Conservation (phyloP, 352 stramenopile genomes). For the Globisporangium carolinianum region DNA sequence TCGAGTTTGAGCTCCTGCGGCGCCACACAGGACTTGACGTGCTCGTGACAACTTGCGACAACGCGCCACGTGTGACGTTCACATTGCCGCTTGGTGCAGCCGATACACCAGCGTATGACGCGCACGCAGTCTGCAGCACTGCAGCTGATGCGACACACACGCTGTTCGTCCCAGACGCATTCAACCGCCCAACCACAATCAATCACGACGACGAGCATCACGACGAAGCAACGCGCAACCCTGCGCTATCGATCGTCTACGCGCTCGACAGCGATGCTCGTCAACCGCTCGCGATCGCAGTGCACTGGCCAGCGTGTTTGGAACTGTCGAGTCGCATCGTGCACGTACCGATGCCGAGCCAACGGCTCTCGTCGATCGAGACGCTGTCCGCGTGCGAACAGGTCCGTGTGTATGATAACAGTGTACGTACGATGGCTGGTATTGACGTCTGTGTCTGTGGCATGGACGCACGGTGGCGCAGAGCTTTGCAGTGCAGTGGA, state of each 20-base stretch:
- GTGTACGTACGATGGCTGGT: not conserved
- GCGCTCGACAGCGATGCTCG: not conserved
- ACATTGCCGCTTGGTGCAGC: slow-evolving; percentile 24
- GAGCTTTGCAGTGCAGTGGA: slow-evolving; percentile 38
- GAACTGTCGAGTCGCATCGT: slow-evolving; percentile 33
- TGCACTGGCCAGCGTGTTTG: slow-evolving; percentile 29
- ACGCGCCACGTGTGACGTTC: slow-evolving; percentile 18
- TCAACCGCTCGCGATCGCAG: not conserved
- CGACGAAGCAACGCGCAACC: not conserved
- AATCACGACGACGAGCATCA: not conserved
- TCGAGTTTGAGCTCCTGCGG: slow-evolving; percentile 43
- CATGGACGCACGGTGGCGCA: slow-evolving; percentile 3
- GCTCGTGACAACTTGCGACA: slow-evolving; percentile 9
- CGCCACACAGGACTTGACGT: slow-evolving; percentile 25
- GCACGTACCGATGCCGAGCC: slow-evolving; percentile 18
- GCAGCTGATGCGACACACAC: slow-evolving; percentile 8
- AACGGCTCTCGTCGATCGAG: slow-evolving; percentile 26
- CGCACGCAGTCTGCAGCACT: slow-evolving; percentile 4
- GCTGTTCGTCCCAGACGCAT: slow-evolving; percentile 20
- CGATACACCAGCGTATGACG: slow-evolving; percentile 17
- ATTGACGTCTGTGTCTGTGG: too few relatives aligned
- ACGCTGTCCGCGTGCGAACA: slow-evolving; percentile 26
- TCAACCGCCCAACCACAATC: slow-evolving; percentile 19
- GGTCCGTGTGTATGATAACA: slow-evolving; percentile 6
- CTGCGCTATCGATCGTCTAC: slow-evolving; percentile 5